Base-by-base conservation (phyloP, 306 rosid species). In the Citrullus mucosospermus region DNA sequence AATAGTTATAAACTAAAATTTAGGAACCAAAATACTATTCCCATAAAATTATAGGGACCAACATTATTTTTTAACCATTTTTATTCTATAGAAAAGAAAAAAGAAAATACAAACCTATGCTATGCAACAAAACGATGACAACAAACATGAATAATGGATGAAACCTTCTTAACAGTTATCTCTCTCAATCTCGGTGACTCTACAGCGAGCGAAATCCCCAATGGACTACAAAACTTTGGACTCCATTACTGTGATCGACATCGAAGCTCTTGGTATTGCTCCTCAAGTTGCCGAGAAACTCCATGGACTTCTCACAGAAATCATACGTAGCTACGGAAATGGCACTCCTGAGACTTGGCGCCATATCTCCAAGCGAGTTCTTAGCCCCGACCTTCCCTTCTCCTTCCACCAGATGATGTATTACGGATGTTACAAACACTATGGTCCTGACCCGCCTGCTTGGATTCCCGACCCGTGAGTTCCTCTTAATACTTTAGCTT, bases 371-470 rank as follows among this genome's bases (percentile, higher is more conserved):
- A 79, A 14, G 70, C 86, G 50, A 25, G 4, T 95, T 30, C 98
- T 95, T 79, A 80, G 25, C 38, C 97, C 98, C 5, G 82, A 91
- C 38, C 90, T 87, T 1, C 97, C 98, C 36, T 95, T 95, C 87
- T 85, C 95, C 51, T 79, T 92, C 72, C 98, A 95, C 83, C 98
- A 86, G 85, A 87, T 91, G 96, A 5, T 95, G 78, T 95, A 86
- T 84, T 87, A 88, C 76, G 86, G 85, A 3, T 92, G 97, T 90
- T 92, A 79, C 82, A 83, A 54, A 65, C 80, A 82, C 82, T 91
- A 68, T 75, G 98, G 98, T 39, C 82, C 92, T 34, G 97, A 95
- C 83, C 97, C 97, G 5, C 97, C 96, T 48, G 96, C 97, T 69
- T 95, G 98, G 98, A 67, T 88, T 20, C 98, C 98, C 62, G 82